Base-by-base conservation (phyloP, 1,284 basidiomycete species). In the Fomitopsis schrenkii region DNA sequence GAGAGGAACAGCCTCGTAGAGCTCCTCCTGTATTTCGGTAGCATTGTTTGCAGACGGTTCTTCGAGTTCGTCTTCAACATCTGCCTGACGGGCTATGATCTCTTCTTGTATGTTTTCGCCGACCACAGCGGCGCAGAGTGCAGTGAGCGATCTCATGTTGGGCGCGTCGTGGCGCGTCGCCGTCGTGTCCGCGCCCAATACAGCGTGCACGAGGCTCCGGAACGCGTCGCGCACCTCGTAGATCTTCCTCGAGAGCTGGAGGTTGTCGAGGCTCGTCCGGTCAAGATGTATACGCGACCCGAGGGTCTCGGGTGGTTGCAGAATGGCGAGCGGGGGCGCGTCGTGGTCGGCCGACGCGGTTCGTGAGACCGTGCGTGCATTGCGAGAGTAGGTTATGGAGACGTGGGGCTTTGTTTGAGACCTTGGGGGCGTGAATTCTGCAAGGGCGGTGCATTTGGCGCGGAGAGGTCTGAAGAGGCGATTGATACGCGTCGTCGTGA, bases 201-300 rank as follows among this genome's bases (percentile, higher is more conserved):
- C 67, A 19, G 72, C 70, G 54, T 77, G 67, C 3, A 81, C 71
- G 46, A 86, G 69, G 61, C 84, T 82, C 57, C 74, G 76, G 71
- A 85, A 87, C 50, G 79, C 78, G 63, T 83, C 82, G 22, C 80
- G 75, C 9, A 87, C 76, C 14, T 80, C 80, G 66, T 83, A 77
- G 12, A 86, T 77, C 42, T 74, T 79, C 50, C 76, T 75, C 12
- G 83, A 78, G 40, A 83, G 72, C 55, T 82, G 79, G 54, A 80
- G 68, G 28, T 72, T 76, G 19, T 73, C 75, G 48, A 73, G 62
- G 58, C 71, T 72, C 10, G 73, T 67, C 44, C 75, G 72, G 44
- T 79, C 75, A 2, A 79, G 67, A 55, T 76, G 73, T 26, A 76
- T 65, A 42, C 75, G 75, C 15, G 71, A 58, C 36, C 72, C 75